phyloP scores from a whole-genome alignment of 1,284 basidiomycete species.

The Dichomitus squalens region DNA sequence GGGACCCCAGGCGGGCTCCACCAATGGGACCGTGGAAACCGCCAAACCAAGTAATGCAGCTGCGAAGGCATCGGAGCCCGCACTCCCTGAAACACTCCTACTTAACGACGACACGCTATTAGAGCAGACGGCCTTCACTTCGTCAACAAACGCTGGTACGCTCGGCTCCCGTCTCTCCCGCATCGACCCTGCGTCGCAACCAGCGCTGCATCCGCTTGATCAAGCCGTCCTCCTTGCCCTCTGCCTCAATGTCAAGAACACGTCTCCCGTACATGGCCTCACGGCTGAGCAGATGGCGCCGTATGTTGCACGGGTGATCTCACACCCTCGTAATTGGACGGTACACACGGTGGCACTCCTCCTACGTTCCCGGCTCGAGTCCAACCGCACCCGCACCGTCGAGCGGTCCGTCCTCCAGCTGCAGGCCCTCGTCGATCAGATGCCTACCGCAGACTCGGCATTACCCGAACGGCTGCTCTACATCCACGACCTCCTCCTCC shows the following conservation, averaged over 20 bases:
- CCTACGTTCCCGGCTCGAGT: slow-evolving; percentile 86
- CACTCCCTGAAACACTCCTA: slow-evolving; percentile 76
- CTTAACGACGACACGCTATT: slow-evolving; percentile 97
- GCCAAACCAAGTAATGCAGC: background rate
- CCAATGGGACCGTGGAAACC: slow-evolving; percentile 24
- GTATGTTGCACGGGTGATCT: slow-evolving; percentile 84
- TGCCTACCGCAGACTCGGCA: slow-evolving; percentile 82
- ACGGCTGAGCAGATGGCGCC: slow-evolving; percentile 90
- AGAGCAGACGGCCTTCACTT: slow-evolving; percentile 92
- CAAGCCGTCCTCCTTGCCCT: slow-evolving; percentile 89
- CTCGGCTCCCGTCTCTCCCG: slow-evolving; percentile 52
- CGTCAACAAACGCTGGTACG: slow-evolving; percentile 44
- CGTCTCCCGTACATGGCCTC: slow-evolving; percentile 83
- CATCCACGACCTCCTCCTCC: slow-evolving; percentile 79
- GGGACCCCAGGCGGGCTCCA: slow-evolving; percentile 24
- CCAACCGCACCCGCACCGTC: slow-evolving; percentile 84
- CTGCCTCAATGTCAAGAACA: slow-evolving; percentile 89
- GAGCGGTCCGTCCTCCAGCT: slow-evolving; percentile 89
- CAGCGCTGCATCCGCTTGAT: slow-evolving; percentile 86
- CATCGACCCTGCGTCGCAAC: slow-evolving; percentile 84
- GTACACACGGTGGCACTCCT: slow-evolving; percentile 94
- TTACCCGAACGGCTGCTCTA: slow-evolving; percentile 76
- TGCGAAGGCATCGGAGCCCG: slow-evolving; percentile 6
- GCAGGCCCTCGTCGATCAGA: slow-evolving; percentile 92
- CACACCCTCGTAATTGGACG: slow-evolving; percentile 91